A percentile compares a stretch with the other conserved stretches of the same genome.
Evolutionary conservation across 1,284 basidiomycete genomes (phyloP).

Genomic region (Irpex sp.): DNA sequence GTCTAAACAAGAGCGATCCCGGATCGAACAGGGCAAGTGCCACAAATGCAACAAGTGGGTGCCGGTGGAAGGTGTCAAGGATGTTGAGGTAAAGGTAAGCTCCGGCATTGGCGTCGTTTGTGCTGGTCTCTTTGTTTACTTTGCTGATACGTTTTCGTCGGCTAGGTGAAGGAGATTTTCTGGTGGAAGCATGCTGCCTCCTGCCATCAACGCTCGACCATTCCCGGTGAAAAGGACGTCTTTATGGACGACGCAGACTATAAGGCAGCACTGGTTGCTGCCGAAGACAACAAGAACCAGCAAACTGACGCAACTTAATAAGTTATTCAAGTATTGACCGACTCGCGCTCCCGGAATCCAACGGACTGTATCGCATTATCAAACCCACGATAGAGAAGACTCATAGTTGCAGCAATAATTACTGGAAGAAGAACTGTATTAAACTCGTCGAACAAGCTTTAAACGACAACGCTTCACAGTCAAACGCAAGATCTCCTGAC

Average conservation of each 20-base stretch:
- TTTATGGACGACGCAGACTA: conserved; percentile 40
- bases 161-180: conserved; percentile 66
- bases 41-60: conserved; percentile 75
- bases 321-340: too few species aligned
- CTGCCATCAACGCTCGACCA: conserved; percentile 58
- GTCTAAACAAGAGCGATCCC: conserved; percentile 59
- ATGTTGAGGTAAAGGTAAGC: conserved; percentile 62
- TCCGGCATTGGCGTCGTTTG: background rate
- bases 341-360: too few species aligned
- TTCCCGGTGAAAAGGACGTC: conserved; percentile 52
- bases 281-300: background rate
- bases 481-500: background rate
- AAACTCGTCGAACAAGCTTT: background rate
- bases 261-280: background rate
- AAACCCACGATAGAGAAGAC: too few species aligned
- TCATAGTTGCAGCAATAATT: background rate
- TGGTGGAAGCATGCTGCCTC: conserved; percentile 82
- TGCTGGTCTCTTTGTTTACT: background rate
- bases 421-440: background rate
- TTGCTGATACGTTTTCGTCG: background rate
- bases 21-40: conserved; percentile 68
- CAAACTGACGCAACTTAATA: background rate
- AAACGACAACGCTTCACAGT: background rate
- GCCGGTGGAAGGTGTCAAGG: conserved; percentile 65
- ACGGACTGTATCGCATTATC: too few species aligned